Evolutionary conservation across 345 rosid genomes (phyloP).

Genomic region (Fremontodendron californicum): DNA sequence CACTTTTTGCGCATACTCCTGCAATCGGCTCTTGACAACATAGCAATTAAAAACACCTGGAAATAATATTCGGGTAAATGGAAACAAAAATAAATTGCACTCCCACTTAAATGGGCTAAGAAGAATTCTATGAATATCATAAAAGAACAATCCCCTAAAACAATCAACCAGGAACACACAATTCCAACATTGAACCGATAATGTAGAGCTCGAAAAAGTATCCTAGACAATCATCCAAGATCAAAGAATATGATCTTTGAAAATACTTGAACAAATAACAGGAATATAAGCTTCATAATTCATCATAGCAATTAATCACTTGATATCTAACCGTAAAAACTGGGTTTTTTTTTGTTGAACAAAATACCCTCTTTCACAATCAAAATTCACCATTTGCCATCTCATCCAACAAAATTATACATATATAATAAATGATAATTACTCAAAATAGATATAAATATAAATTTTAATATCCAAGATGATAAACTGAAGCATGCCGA

Average conservation of each 20-base stretch:
- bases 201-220: background rate
- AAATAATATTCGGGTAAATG: background rate
- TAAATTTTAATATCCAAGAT: background rate
- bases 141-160: background rate
- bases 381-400: background rate
- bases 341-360: background rate
- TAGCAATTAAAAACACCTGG: conserved; percentile 80
- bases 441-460: background rate
- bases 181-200: background rate
- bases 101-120: background rate
- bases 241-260: background rate
- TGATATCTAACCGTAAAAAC: background rate
- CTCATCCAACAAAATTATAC: background rate
- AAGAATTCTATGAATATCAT: background rate
- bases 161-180: background rate
- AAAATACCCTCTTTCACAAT: background rate
- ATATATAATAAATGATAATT: background rate
- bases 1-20: conserved; percentile 76
- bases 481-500: background rate
- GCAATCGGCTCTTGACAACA: conserved; percentile 77
- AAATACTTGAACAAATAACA: background rate
- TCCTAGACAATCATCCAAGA: background rate
- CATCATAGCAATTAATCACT: background rate
- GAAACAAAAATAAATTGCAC: background rate
- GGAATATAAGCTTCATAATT: background rate